These are phyloP conservation scores for Petunia axillaris DNA, from an alignment of 257 asterid species.

Conservation along the genomic window DNA sequence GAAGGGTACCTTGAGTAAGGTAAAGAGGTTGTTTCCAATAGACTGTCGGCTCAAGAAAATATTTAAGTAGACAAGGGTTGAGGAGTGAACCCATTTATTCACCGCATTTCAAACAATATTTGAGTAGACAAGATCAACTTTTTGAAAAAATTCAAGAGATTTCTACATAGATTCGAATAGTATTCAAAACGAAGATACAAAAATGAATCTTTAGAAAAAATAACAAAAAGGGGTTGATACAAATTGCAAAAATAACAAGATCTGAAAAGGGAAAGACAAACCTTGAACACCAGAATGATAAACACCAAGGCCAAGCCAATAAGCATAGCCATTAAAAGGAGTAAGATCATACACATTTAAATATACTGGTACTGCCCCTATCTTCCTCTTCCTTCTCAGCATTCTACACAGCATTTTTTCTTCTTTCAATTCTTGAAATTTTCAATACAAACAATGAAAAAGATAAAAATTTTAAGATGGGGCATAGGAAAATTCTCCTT, in stretches of 20 bases:
- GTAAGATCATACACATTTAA: constrained; percentile 74
- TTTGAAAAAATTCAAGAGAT: background rate
- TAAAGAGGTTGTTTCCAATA: no score
- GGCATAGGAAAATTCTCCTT: background rate
- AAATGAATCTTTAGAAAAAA: background rate
- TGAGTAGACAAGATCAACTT: background rate
- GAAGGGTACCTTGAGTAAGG: no score
- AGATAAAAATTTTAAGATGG: background rate
- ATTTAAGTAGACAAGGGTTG: no score
- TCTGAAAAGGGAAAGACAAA: constrained; percentile 14
- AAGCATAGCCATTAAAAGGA: constrained; percentile 69
- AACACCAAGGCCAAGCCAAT: constrained; percentile 77
- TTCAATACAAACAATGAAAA: background rate
- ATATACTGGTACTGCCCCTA: constrained; percentile 59
- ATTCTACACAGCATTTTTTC: constrained; percentile 48
- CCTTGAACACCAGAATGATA: constrained; percentile 77
- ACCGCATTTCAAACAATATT: no score
- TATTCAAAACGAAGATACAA: background rate
- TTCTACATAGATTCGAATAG: background rate
- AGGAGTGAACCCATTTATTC: no score
- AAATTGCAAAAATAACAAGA: background rate
- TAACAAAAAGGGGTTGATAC: background rate
- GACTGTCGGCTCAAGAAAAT: no score
- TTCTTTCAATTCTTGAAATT: background rate
- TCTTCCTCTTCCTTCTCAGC: constrained; percentile 52